Base-by-base conservation (phyloP, 495 filamentous ascomycete genomes). In the Pseudoneurospora amorphoporcata region DNA sequence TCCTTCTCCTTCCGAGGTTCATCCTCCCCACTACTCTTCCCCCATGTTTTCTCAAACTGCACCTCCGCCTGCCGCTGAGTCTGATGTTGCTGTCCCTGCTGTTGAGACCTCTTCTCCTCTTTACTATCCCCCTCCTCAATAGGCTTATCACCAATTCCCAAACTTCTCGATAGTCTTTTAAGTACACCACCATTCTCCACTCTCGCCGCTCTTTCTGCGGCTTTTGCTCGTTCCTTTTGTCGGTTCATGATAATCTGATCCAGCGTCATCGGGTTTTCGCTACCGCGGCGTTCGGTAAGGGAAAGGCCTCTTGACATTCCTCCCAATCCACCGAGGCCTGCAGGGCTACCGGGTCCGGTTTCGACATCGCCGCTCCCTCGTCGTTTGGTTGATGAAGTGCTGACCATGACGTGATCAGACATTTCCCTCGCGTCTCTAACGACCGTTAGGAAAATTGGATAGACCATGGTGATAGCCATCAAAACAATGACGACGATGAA, bases 371-470 rank as follows among this genome's bases (percentile, higher is more conserved):
- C 29, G 53, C 47, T 58, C 5, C 14, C 29, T 10, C 53, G 53
- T 35, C 53, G 1, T 65, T 65, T 65, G 1, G 2, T 14, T 2
- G 53, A 8, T 3, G 53, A 3, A 8, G 53, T 32, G 47, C 4
- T 16, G 6, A 17, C 29, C 12, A 65, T 14, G 14, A 65, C 53
- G 0, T 37, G 79, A 72, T 85, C 83, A 6, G 82, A 82, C 71
- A 85, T 71, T 3, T 53, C 70, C 71, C 78, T 77, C 5, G 81
- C 83, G 69, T 83, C 82, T 29, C 39, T 73, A 32, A 81, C 80
- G 47, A 79, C 35, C n/a, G 79, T 77, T 39, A 85, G 71, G 39
- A 84, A 83, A 14, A 81, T 69, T 2, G 83, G 81, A 71, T 80
- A 83, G 17, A 81, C 70, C n/a, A 79, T 72, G 3, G 79, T 76